phyloP scores from a whole-genome alignment of 225 moss, liverwort and hornwort species.

The Pseudoscleropodium purum region DNA sequence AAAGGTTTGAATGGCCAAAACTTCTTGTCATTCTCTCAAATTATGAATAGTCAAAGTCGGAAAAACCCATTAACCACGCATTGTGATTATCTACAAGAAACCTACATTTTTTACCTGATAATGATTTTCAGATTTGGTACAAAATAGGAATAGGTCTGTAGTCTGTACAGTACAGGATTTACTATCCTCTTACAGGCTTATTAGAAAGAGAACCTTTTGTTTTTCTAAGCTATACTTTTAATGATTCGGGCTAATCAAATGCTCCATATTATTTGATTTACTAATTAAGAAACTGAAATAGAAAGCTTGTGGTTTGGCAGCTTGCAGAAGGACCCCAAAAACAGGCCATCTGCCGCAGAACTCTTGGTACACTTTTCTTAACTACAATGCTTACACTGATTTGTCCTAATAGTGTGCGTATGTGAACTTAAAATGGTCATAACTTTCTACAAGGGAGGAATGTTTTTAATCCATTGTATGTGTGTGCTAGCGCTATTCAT shows the following conservation, averaged over 20 bases:
- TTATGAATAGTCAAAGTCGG: background rate
- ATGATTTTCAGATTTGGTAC: background rate
- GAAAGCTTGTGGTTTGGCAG: conserved; percentile 28
- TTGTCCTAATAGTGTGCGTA: background rate
- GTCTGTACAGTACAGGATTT: background rate
- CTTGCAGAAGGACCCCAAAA: conserved; percentile 82
- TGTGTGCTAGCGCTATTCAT: background rate
- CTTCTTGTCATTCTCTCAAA: background rate
- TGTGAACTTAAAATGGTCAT: background rate
- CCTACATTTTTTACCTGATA: background rate
- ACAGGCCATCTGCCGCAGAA: conserved; percentile 70
- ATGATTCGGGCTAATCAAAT: background rate
- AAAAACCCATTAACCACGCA: background rate
- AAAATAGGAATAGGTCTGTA: background rate
- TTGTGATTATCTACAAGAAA: background rate
- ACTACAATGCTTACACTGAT: background rate
- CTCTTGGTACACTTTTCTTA: conserved; percentile 50
- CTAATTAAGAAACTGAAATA: background rate
- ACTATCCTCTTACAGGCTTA: background rate
- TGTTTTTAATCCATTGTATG: background rate
- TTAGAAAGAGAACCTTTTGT: background rate
- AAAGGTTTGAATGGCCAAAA: background rate
- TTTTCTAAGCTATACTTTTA: background rate
- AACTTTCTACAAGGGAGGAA: background rate
- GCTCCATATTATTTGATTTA: background rate